Evolutionary conservation across 2,329 filamentous ascomycete genomes (phyloP).

Genomic region (Boeremia exigua): DNA sequence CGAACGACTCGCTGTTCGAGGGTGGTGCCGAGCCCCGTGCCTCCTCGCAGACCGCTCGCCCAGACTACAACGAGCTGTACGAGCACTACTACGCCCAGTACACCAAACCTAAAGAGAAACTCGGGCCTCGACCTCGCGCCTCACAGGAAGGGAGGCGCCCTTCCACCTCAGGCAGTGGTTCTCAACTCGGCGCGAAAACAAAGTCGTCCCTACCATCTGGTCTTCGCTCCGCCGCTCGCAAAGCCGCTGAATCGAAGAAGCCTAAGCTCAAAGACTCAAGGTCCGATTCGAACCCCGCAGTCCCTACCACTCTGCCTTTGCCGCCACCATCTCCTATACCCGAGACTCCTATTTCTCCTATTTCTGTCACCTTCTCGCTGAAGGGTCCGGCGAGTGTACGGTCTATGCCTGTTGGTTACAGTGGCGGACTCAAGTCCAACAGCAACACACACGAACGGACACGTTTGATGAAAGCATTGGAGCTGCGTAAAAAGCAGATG

Average conservation of each 20-base stretch:
- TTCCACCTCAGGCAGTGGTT: conserved; percentile 60
- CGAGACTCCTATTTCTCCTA: conserved; percentile 44
- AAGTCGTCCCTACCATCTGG: conserved; percentile 81
- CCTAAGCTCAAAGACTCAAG: conserved; percentile 42
- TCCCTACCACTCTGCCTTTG: conserved; percentile 40
- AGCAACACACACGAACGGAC: conserved; percentile 88
- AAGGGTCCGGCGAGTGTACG: conserved; percentile 50
- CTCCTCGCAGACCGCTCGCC: conserved; percentile 51
- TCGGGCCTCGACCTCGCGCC: conserved; percentile 84
- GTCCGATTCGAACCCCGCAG: conserved; percentile 30
- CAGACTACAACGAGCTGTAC: conserved; percentile 50
- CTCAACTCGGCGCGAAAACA: conserved; percentile 63
- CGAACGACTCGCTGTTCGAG: conserved; percentile 44
- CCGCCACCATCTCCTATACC: conserved; percentile 44
- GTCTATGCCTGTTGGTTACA: conserved; percentile 52
- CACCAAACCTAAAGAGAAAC: conserved; percentile 83
- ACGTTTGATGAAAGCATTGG: conserved; percentile 90
- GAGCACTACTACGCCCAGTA: conserved; percentile 57
- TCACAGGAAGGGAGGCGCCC: conserved; percentile 71
- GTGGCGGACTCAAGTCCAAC: conserved; percentile 49
- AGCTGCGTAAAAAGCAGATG: conserved; percentile 84
- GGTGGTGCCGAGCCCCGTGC: conserved; percentile 51
- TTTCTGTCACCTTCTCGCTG: conserved; percentile 47
- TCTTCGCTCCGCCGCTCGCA: conserved; percentile 62
- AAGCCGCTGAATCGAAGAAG: conserved; percentile 38